Percentiles rank a stretch among this genome's conserved stretches.
Conservation (phyloP, 2,329 filamentous ascomycete species). For the Monosporascus sp. region DNA sequence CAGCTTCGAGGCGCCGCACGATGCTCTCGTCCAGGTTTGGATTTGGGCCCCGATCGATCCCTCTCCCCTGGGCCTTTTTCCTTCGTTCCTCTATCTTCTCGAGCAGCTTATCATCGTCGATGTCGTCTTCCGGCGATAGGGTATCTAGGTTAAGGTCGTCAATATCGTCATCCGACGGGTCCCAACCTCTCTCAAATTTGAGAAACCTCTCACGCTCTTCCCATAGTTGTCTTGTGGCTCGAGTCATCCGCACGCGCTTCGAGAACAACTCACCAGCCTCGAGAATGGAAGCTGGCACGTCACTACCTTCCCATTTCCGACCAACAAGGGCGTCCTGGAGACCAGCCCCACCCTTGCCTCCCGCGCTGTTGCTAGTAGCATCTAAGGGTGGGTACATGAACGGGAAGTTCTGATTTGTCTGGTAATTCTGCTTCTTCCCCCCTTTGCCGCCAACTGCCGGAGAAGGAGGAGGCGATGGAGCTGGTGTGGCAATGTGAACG, state of each 20-base stretch:
- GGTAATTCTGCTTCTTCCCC: constrained; percentile 98
- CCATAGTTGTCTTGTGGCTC: constrained; percentile 90
- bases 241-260: constrained; percentile 81
- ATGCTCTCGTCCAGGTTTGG: constrained; percentile 46
- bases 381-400: constrained; percentile 96
- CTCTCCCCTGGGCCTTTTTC: constrained; percentile 35
- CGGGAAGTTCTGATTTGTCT: constrained; percentile 97
- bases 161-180: constrained; percentile 43
- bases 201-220: constrained; percentile 87
- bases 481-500: constrained; percentile 97
- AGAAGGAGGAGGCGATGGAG: constrained; percentile 90
- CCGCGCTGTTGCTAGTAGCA: constrained; percentile 79
- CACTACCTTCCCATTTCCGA: constrained; percentile 85
- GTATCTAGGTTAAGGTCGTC: constrained; percentile 35
- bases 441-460: constrained; percentile 83
- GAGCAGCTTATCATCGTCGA: constrained; percentile 36
- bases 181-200: constrained; percentile 89
- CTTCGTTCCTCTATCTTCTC: constrained; percentile 36
- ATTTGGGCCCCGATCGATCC: constrained; percentile 47
- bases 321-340: constrained; percentile 76
- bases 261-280: constrained; percentile 93
- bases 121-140: constrained; percentile 18
- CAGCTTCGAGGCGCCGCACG: constrained; percentile 64
- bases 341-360: constrained; percentile 80
- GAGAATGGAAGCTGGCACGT: constrained; percentile 88